Conservation (phyloP, 352 stramenopile genomes). For the Phytophthora pseudosyringae region DNA sequence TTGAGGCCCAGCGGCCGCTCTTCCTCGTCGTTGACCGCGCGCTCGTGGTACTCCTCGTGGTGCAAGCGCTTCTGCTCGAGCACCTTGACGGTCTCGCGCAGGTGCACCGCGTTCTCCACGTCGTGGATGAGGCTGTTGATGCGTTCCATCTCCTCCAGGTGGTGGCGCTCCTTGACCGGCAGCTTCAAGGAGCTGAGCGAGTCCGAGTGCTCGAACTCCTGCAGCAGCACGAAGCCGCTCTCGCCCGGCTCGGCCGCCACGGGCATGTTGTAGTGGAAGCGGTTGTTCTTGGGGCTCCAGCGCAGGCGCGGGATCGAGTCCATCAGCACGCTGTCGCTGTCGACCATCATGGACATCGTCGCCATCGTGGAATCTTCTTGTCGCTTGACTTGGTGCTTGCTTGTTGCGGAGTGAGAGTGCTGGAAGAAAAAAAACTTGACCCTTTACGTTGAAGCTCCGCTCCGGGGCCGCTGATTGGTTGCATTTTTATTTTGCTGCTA, state of each 20-base stretch:
- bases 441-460: neutral
- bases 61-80: slow-evolving; percentile 68
- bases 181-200: slow-evolving; percentile 49
- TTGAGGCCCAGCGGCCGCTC: slow-evolving; percentile 46
- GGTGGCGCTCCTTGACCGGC: slow-evolving; percentile 57
- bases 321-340: slow-evolving; percentile 45
- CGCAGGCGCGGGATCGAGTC: slow-evolving; percentile 74
- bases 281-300: slow-evolving; percentile 75
- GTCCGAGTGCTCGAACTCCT: slow-evolving; percentile 70
- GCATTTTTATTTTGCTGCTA: slow-evolving; percentile 31
- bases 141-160: slow-evolving; percentile 78
- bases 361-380: slow-evolving; percentile 36
- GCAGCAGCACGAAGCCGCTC: slow-evolving; percentile 72
- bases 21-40: slow-evolving; percentile 56
- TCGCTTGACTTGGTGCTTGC: slow-evolving; percentile 31
- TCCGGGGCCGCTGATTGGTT: slow-evolving; percentile 31
- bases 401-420: slow-evolving; percentile 32
- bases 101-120: slow-evolving; percentile 70
- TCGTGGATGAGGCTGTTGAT: slow-evolving; percentile 77
- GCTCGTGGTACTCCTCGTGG: slow-evolving; percentile 72
- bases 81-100: slow-evolving; percentile 64
- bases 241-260: slow-evolving; percentile 64
- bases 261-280: slow-evolving; percentile 80
- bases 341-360: slow-evolving; percentile 54
- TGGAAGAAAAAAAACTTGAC: slow-evolving; percentile 7